Base-by-base conservation (phyloP, 371 early-diverging fungal genomes). In the Syncephalastrum monosporum region DNA sequence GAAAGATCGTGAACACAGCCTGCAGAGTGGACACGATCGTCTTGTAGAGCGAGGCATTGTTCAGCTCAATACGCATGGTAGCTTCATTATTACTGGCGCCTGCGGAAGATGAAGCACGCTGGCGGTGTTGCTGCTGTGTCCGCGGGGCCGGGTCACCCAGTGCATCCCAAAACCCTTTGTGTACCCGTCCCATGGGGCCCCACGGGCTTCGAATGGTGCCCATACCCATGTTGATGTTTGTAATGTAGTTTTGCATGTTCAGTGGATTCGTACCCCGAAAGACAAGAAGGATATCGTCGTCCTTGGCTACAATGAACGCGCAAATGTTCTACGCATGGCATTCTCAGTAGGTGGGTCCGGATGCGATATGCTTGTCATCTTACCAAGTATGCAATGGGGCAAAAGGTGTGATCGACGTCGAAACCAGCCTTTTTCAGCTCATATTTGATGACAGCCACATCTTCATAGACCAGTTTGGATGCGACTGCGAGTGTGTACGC, bases 181-280 rank as follows among this genome's bases (percentile, higher is more conserved):
- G 83, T 1, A 79, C 77, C 48, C 67, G 71, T 4, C 79, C 83
- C 64, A 79, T 72, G 8, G 64, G 58, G 0, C 66, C 61, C 8
- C 43, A 45, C 1, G 66, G 45, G 7, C 68, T 67, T 4, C 62
- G 59, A 5, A 74, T 56, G 4, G 63, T 38, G 3, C 72, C 74
- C 45, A 75, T 61, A 5, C 73, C 69, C 3, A 71, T 69, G 25
- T 73, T 73, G 12, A 82, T 56, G 48, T 82, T 81, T 13, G 83
- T 82, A 41, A 81, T 74, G 53, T 75, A 81, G 46, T 82, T 77
- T 60, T 82, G 83, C 29, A 82, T 76, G 53, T 82, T 82, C 27
- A 82, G 60, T n/a, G 83, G 83, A 54, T 82, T 81, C 7, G 83
- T 82, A 63, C 74, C 83, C 59, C 83, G 72, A 55, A 82, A 82